Evolutionary conservation across 2,329 filamentous ascomycete species (phyloP), one percentile per base, ranked within the genome.

Genomic region (Coleophoma cylindrospora): DNA sequence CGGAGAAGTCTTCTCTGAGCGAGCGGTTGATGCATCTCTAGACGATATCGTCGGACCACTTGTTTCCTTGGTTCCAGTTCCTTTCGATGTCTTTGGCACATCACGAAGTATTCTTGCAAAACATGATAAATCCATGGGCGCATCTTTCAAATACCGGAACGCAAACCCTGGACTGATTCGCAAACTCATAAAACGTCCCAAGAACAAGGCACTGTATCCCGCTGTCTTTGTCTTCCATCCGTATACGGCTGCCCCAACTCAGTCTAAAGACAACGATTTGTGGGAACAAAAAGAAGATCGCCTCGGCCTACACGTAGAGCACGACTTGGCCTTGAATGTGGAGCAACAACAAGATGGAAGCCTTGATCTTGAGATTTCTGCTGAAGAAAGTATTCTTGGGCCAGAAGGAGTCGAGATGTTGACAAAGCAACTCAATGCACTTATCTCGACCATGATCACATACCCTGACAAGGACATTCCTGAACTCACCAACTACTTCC

Each of bases 221-320:
- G 66, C 63, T 2, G 51, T 67, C 8, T 67, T 66, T 49, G 65
- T 64, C 19, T 68, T 67, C 45, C 61, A 67, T 45, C 58, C 55
- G 9, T 50, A 55, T n/a, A 37, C 47, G 38, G 38, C 6, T 15
- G 53, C 5, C 33, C 50, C 4, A 37, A 45, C 5, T n/a, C 40
- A 13, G 12, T 44, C 15, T 41, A 47, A 14, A 27, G 27, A 27
- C 27, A 15, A 53, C 27, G n/a, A 53, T 7, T 43, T 62, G 8
- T 68, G 64, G 64, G 50, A 36, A 4, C 52, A 61, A 43, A 47
- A 58, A 7, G 58, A 64, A 22, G 61, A 64, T 48, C 40, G 58
- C 11, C 54, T 66, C 21, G 61, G 59, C 5, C 54, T 68, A n/a
- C 56, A 60, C 34, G 66, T 68, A 4, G 66, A 68, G 45, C 65